Conservation (phyloP, 2,329 filamentous ascomycete genomes). For the Penicillium sp. region DNA sequence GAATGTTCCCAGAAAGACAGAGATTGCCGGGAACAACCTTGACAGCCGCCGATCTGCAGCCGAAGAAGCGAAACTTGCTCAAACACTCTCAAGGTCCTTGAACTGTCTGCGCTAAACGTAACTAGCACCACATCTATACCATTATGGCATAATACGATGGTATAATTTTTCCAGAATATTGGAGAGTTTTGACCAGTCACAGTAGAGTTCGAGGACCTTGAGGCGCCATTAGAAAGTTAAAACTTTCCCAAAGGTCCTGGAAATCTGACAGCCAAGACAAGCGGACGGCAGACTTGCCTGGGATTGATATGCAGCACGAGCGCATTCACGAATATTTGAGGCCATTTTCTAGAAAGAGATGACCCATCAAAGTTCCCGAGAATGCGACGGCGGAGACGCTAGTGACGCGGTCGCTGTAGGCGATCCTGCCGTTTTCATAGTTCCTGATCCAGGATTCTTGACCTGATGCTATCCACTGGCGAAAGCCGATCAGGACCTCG, state of each 20-base stretch:
- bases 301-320: background rate
- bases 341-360: background rate
- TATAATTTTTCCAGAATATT: background rate
- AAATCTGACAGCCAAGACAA: background rate
- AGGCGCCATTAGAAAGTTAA: background rate
- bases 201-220: constrained; percentile 13
- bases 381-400: constrained; percentile 17
- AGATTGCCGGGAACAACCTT: constrained; percentile 17
- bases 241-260: background rate
- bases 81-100: constrained; percentile 41
- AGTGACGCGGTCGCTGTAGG: constrained; percentile 4
- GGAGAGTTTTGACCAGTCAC: background rate
- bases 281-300: background rate
- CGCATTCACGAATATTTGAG: constrained; percentile 3
- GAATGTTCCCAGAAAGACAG: background rate
- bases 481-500: background rate
- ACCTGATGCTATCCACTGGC: background rate
- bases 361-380: background rate
- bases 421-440: constrained; percentile 16
- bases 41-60: constrained; percentile 27
- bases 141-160: background rate
- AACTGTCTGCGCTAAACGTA: background rate
- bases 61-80: constrained; percentile 34
- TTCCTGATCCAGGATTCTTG: background rate
- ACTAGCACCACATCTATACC: background rate